Evolutionary conservation across 768 basidiomycete species (phyloP), one percentile per base, ranked within the genome.

Genomic region (Hydnum rufescens): DNA sequence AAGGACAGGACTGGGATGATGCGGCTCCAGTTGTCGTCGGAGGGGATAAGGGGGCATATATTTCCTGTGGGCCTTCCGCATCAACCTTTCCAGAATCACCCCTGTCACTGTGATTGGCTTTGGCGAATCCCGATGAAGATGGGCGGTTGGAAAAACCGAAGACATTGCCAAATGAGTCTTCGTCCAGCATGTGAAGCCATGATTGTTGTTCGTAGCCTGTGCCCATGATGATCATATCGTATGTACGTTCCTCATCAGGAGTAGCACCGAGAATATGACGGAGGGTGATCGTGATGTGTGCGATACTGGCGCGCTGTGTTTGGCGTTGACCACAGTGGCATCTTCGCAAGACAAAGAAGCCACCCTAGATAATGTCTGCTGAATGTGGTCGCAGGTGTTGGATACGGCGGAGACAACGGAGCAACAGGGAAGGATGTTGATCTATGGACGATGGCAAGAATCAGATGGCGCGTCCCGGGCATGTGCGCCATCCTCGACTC

Each of bases 181-280:
- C 13, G 36, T 39, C 36, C 13, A 39, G 36, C 36, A 39, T 13
- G 44, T 39, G 13, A 22, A 70, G 56, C 73, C 73, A 75, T 0
- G 64, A 62, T n/a, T 66, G 63, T 26, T 72, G 67, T 53, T 73
- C 68, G 58, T 75, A 76, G 8, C 74, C 74, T 6, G 74, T 75
- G 2, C 72, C 74, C 59, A 70, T 74, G 50, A 76, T 60, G 58
- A 76, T 60, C 26, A 61, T 65, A 58, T 75, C 71, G 60, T 75
- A 76, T 25, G 59, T 59, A 32, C 58, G 53, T 39, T 8, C 19
- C 19, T 39, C 36, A 19, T 8, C 8, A 19, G 19, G 36, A 8
- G 36, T 8, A 8, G 36, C 8, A 39, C 36, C 36, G 46, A 70
- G 60, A 5, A 66, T 56, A 58, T 71, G 65, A 58, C 67, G 65